Conservation (phyloP, 1,284 basidiomycete species). For the Mycena citricolor region DNA sequence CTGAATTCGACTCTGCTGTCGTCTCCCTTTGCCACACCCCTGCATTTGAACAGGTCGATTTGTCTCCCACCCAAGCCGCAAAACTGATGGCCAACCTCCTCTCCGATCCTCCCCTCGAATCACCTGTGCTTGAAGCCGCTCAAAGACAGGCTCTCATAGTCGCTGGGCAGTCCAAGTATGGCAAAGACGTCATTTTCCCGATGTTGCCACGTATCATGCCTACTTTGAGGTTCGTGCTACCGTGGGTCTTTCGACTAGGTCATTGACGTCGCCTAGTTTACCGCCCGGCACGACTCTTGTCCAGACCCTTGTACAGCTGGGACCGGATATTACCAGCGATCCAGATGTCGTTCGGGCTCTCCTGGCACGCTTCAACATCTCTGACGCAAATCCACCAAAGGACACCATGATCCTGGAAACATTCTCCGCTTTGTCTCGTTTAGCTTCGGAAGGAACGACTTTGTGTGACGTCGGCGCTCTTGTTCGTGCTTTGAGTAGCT, state of each 20-base stretch:
- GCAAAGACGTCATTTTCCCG: conserved; percentile 49
- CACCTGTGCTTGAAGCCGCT: conserved; percentile 63
- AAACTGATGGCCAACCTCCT: conserved; percentile 81
- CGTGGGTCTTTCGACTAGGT: conserved; percentile 20
- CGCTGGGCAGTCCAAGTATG: conserved; percentile 75
- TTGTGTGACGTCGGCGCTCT: conserved; percentile 78
- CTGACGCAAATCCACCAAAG: conserved; percentile 65
- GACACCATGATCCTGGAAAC: conserved; percentile 71
- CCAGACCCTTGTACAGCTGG: conserved; percentile 71
- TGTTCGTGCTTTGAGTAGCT: conserved; percentile 65
- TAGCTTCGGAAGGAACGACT: conserved; percentile 67
- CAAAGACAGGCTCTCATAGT: conserved; percentile 73
- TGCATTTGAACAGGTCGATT: conserved; percentile 77
- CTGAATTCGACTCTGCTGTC: conserved; percentile 76
- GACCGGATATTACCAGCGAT: conserved; percentile 74
- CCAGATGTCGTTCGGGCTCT: conserved; percentile 67
- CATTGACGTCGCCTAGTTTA: conserved; percentile 45
- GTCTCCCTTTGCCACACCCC: conserved; percentile 72
- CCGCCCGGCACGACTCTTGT: conserved; percentile 65
- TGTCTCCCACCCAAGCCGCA: conserved; percentile 70
- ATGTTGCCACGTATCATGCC: conserved; percentile 55
- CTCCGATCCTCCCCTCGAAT: conserved; percentile 61
- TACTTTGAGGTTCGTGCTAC: conserved; percentile 54
- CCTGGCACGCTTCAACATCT: conserved; percentile 69
- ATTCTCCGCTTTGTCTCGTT: conserved; percentile 60